Percentiles rank a stretch among this genome's conserved stretches.
Evolutionary conservation across 352 stramenopile species (phyloP).

Genomic region (Phytophthora sp.): DNA sequence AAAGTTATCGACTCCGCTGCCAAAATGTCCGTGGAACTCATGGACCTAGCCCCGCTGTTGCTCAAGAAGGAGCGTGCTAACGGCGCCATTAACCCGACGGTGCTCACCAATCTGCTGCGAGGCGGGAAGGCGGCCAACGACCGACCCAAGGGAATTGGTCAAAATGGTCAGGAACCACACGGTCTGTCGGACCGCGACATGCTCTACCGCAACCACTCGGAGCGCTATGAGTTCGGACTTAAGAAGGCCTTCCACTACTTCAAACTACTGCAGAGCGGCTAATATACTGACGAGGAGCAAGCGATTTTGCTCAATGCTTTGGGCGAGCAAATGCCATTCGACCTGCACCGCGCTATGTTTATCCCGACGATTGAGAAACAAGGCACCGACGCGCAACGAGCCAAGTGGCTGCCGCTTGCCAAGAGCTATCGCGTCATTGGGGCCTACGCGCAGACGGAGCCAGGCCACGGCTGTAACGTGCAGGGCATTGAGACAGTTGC

Average conservation of each 20-base stretch:
- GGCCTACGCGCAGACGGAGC: constrained; percentile 35
- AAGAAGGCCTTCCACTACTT: constrained; percentile 33
- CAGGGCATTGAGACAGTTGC: constrained; percentile 34
- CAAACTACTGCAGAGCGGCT: constrained; percentile 15
- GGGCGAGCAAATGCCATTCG: constrained; percentile 16
- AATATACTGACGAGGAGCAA: constrained; percentile 11
- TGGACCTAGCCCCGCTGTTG: constrained; percentile 29
- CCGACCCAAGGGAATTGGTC: constrained; percentile 20
- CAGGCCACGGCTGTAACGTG: constrained; percentile 36
- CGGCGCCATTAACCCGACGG: constrained; percentile 18
- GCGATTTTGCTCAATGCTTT: constrained; percentile 17
- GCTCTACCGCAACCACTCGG: constrained; percentile 29
- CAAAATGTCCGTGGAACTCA: constrained; percentile 23
- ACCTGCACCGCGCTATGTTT: constrained; percentile 32
- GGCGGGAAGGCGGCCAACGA: constrained; percentile 15
- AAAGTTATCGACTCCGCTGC: not conserved
- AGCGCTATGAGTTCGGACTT: constrained; percentile 31
- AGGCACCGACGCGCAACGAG: constrained; percentile 20
- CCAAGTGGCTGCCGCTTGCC: constrained; percentile 33
- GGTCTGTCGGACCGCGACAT: constrained; percentile 33
- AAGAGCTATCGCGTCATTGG: constrained; percentile 27
- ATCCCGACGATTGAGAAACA: constrained; percentile 35
- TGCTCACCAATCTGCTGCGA: constrained; percentile 23
- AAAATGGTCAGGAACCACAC: constrained; percentile 24
- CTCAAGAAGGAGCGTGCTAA: constrained; percentile 25